Conservation (phyloP, 2,329 filamentous ascomycete species). For the Huntiella omanensis region DNA sequence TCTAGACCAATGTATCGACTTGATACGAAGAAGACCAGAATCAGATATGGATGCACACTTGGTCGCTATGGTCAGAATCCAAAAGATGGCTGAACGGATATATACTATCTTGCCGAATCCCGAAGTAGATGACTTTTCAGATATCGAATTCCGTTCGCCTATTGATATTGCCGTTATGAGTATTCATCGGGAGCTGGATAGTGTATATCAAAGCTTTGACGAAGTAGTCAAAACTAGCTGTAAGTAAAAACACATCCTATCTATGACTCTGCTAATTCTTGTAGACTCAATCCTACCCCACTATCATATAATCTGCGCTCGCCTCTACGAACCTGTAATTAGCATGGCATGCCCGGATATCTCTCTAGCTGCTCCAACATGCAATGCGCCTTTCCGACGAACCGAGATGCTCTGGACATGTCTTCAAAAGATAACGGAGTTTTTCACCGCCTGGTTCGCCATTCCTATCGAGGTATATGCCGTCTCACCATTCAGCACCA, state of each 20-base stretch:
- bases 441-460: conserved; percentile 15
- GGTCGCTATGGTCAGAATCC: conserved; percentile 19
- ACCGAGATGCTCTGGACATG: conserved; percentile 22
- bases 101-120: conserved; percentile 15
- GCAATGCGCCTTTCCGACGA: conserved; percentile 15
- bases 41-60: conserved; percentile 18
- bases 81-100: conserved; percentile 18
- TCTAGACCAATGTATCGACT: conserved; percentile 19
- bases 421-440: conserved; percentile 16
- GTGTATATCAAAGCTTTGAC: conserved; percentile 13
- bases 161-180: conserved; percentile 19
- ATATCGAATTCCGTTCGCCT: conserved; percentile 14
- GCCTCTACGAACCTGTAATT: conserved; percentile 22
- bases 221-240: conserved; percentile 13
- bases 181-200: conserved; percentile 19
- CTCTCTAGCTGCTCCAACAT: conserved; percentile 8
- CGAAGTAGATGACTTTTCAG: conserved; percentile 8
- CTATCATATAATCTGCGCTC: conserved; percentile 18
- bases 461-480: conserved; percentile 16
- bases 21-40: conserved; percentile 16
- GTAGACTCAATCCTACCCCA: conserved; percentile 19
- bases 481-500: conserved; percentile 17
- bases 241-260: neutral
- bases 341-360: conserved; percentile 14
- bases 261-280: neutral